Percentiles rank a stretch among this genome's conserved stretches.
These are phyloP conservation scores for Penicillium argentinense DNA, from an alignment of 495 filamentous ascomycete genomes.

Conservation along the genomic window DNA sequence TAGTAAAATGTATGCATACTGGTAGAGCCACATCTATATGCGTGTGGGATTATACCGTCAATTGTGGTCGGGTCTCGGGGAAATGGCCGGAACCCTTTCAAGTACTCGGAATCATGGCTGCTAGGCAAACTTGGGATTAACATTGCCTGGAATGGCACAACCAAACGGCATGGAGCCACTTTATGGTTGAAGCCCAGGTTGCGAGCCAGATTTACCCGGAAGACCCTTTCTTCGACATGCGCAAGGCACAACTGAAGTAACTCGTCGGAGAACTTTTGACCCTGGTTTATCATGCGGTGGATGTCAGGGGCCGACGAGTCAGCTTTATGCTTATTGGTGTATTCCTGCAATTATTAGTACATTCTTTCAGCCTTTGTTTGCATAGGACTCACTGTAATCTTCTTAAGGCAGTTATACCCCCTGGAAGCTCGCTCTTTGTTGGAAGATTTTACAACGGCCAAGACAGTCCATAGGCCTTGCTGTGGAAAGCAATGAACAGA, in stretches of 20 bases:
- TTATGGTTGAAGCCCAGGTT: slow-evolving; percentile 84
- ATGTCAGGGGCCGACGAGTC: slow-evolving; percentile 53
- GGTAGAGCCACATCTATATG: too few relatives aligned
- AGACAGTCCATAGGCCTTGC: slow-evolving; percentile 90
- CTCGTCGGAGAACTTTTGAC: slow-evolving; percentile 81
- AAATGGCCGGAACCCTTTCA: slow-evolving; percentile 80
- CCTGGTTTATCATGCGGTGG: slow-evolving; percentile 68
- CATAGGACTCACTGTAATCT: slow-evolving; percentile 33
- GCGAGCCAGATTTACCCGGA: slow-evolving; percentile 67
- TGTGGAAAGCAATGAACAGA: slow-evolving; percentile 78
- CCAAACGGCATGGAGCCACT: slow-evolving; percentile 75
- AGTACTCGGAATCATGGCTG: slow-evolving; percentile 62
- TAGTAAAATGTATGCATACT: slow-evolving; percentile 32
- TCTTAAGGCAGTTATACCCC: slow-evolving; percentile 51
- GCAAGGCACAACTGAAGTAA: slow-evolving; percentile 77
- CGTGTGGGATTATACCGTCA: too few relatives aligned
- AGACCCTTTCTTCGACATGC: slow-evolving; percentile 65
- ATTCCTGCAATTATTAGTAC: slow-evolving; percentile 40
- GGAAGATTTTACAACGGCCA: slow-evolving; percentile 71
- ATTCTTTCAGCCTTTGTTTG: too few relatives aligned
- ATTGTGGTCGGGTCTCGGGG: slow-evolving; percentile 64
- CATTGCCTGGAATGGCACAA: slow-evolving; percentile 82
- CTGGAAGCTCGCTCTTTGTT: slow-evolving; percentile 49
- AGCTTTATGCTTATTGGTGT: slow-evolving; percentile 41
- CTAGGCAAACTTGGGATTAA: slow-evolving; percentile 81